Percentiles rank a stretch among this genome's conserved stretches.
Conservation (phyloP, 208 protist species). For the Crithidia sp. region DNA sequence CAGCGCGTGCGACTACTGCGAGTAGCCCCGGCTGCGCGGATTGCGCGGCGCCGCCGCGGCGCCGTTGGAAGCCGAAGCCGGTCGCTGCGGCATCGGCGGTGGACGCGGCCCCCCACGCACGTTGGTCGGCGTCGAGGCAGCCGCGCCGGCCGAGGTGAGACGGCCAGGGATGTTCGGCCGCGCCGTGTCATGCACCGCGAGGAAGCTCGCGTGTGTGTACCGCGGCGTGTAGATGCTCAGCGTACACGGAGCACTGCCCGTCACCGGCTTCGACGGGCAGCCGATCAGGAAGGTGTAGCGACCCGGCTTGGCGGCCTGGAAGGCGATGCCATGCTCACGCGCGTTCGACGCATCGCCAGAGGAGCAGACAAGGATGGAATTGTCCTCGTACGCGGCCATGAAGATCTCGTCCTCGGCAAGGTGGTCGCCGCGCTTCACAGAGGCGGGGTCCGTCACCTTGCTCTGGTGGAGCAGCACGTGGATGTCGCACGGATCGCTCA, state of each 20-base stretch:
- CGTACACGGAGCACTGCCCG: slow-evolving; percentile 58
- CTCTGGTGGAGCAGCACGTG: slow-evolving; percentile 75
- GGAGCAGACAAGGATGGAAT: slow-evolving; percentile 40
- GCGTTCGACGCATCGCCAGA: slow-evolving; percentile 71
- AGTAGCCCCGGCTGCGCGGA: slow-evolving; percentile 35
- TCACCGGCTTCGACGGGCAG: slow-evolving; percentile 37
- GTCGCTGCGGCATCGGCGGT: slow-evolving; percentile 24
- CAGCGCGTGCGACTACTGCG: slow-evolving; percentile 15
- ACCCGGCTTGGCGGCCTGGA: slow-evolving; percentile 39
- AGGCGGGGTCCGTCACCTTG: slow-evolving; percentile 43
- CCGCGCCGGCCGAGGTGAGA: slow-evolving; percentile 28
- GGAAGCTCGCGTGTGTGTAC: slow-evolving; percentile 49
- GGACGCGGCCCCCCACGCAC: slow-evolving; percentile 19
- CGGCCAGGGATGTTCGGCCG: slow-evolving; percentile 40
- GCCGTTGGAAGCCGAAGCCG: slow-evolving; percentile 29
- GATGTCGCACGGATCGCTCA: slow-evolving; percentile 60
- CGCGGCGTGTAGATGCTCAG: slow-evolving; percentile 66
- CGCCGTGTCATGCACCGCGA: slow-evolving; percentile 37
- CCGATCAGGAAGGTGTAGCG: slow-evolving; percentile 60
- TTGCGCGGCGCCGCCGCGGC: slow-evolving; percentile 9
- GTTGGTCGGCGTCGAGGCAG: slow-evolving; percentile 13
- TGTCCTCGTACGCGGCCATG: slow-evolving; percentile 58
- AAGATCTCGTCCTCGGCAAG: slow-evolving; percentile 63
- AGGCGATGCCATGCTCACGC: slow-evolving; percentile 70
- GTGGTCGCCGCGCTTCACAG: slow-evolving; percentile 45